These are phyloP conservation scores for Acer campestre DNA, from an alignment of 345 rosid species.

Conservation along the genomic window DNA sequence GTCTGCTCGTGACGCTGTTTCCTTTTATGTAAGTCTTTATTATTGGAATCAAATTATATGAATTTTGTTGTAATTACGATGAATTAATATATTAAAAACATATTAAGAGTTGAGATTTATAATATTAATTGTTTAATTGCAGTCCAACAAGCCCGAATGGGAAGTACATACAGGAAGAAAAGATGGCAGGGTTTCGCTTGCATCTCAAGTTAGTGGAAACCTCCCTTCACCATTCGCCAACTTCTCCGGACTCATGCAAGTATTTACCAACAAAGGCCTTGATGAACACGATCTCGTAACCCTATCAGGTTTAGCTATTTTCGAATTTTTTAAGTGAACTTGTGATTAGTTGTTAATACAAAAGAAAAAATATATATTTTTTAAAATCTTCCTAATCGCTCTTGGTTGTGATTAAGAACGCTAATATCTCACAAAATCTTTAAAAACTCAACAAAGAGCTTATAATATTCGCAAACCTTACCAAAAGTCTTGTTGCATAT, in stretches of 20 bases:
- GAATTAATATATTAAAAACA: too few relatives aligned
- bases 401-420: neutral
- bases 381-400: neutral
- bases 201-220: constrained; percentile 41
- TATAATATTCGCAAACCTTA: too few relatives aligned
- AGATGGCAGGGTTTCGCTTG: constrained; percentile 60
- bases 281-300: constrained; percentile 49
- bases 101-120: too few relatives aligned
- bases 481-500: too few relatives aligned
- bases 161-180: constrained; percentile 54
- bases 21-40: constrained; percentile 37
- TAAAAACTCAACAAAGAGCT: too few relatives aligned
- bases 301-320: constrained; percentile 46
- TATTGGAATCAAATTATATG: too few relatives aligned
- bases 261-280: constrained; percentile 43
- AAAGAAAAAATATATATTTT: neutral
- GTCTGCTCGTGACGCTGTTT: constrained; percentile 67
- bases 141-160: constrained; percentile 53
- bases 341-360: neutral
- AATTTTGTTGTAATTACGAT: too few relatives aligned
- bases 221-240: constrained; percentile 49
- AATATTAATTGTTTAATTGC: constrained; percentile 7
- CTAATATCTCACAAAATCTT: too few relatives aligned
- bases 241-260: constrained; percentile 37
- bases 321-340: too few relatives aligned